phyloP scores from a whole-genome alignment of 2,329 filamentous ascomycete genomes.

The Biscogniauxia mediterranea region DNA sequence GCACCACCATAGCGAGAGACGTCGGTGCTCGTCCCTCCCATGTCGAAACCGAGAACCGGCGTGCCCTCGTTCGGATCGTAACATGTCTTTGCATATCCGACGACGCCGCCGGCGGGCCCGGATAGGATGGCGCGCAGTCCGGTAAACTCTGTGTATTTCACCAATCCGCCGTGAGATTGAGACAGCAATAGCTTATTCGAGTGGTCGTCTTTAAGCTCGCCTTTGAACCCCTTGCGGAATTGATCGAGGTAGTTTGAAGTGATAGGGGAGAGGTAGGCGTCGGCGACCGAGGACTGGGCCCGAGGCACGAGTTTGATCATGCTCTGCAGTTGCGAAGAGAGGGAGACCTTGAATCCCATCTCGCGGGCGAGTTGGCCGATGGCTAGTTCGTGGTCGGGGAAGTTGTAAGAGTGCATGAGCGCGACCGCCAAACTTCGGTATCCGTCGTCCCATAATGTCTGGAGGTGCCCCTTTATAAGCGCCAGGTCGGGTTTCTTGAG shows the following conservation, averaged over 20 bases:
- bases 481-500: slow-evolving; percentile 57
- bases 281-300: slow-evolving; percentile 64
- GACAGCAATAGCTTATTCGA: slow-evolving; percentile 55
- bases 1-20: slow-evolving; percentile 62
- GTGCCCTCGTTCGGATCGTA: slow-evolving; percentile 67
- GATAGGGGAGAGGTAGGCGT: slow-evolving; percentile 72
- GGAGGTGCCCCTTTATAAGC: slow-evolving; percentile 53
- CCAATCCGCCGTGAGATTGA: slow-evolving; percentile 51
- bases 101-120: slow-evolving; percentile 71
- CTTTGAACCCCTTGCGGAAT: slow-evolving; percentile 36
- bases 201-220: slow-evolving; percentile 54
- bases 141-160: slow-evolving; percentile 64
- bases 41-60: slow-evolving; percentile 75
- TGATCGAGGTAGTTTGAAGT: slow-evolving; percentile 65
- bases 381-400: slow-evolving; percentile 60
- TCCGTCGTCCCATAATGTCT: slow-evolving; percentile 59
- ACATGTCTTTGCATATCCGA: slow-evolving; percentile 71
- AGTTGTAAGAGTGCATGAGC: slow-evolving; percentile 73
- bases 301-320: slow-evolving; percentile 63
- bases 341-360: slow-evolving; percentile 66
- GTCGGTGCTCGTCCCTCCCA: slow-evolving; percentile 71
- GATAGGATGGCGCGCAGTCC: slow-evolving; percentile 67
- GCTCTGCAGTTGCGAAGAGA: slow-evolving; percentile 58
- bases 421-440: slow-evolving; percentile 54
- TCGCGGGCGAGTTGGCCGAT: slow-evolving; percentile 60